These are phyloP conservation scores for Paecilomyces sp. DNA, from an alignment of 2,329 filamentous ascomycete species.

Conservation along the genomic window DNA sequence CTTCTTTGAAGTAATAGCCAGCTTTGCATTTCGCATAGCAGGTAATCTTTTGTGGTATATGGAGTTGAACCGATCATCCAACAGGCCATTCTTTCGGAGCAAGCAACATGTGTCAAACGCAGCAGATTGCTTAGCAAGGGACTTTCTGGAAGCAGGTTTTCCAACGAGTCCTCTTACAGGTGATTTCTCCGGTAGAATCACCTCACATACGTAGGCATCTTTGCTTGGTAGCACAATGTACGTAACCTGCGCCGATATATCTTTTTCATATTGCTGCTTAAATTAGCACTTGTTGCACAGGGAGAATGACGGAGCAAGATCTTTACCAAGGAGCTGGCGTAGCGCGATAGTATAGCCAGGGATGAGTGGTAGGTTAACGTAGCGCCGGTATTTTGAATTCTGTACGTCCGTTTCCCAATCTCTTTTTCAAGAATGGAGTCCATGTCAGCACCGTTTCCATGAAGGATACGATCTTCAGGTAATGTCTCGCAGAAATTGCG, in stretches of 20 bases:
- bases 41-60: slow-evolving; percentile 65
- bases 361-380: slow-evolving; percentile 72
- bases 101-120: slow-evolving; percentile 75
- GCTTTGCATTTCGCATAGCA: slow-evolving; percentile 74
- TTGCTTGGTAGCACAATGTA: slow-evolving; percentile 57
- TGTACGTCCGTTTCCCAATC: slow-evolving; percentile 46
- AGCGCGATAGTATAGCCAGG: slow-evolving; percentile 63
- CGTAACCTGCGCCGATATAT: slow-evolving; percentile 40
- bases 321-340: slow-evolving; percentile 58
- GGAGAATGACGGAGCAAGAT: not conserved
- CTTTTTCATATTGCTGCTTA: slow-evolving; percentile 39
- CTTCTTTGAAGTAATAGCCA: slow-evolving; percentile 76
- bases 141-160: slow-evolving; percentile 58
- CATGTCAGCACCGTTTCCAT: slow-evolving; percentile 52
- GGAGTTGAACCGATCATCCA: slow-evolving; percentile 70
- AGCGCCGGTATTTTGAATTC: slow-evolving; percentile 61
- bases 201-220: slow-evolving; percentile 65
- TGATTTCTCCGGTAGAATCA: slow-evolving; percentile 67
- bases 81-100: slow-evolving; percentile 57
- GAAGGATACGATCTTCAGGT: slow-evolving; percentile 65
- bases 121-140: slow-evolving; percentile 76
- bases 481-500: slow-evolving; percentile 68
- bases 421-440: slow-evolving; percentile 51
- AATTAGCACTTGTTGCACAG: slow-evolving; percentile 2
- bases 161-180: slow-evolving; percentile 64